Evolutionary conservation across 192 early-diverging fungal species (phyloP).

Genomic region (Rhizoclosmatium globosum): DNA sequence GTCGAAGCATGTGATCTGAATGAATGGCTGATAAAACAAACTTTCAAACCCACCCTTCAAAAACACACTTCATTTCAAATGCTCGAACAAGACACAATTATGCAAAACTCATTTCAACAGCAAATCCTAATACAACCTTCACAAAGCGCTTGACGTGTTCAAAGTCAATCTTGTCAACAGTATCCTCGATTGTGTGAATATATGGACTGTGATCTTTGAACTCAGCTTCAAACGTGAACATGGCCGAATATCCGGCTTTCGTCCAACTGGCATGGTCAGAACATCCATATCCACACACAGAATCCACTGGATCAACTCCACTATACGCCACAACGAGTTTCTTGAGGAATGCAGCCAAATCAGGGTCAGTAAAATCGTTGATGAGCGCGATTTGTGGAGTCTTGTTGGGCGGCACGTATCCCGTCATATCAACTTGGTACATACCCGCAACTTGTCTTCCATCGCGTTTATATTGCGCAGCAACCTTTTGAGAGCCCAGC

Average conservation of each 20-base stretch:
- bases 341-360: conserved; percentile 49
- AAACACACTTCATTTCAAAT: too few relatives aligned
- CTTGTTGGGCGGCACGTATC: conserved; percentile 67
- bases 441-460: conserved; percentile 73
- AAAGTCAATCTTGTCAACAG: conserved; percentile 76
- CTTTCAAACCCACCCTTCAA: too few relatives aligned
- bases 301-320: conserved; percentile 67
- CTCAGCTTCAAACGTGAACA: conserved; percentile 64
- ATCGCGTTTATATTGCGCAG: conserved; percentile 66
- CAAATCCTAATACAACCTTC: conserved; percentile 35
- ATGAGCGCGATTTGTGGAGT: conserved; percentile 69
- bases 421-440: conserved; percentile 85
- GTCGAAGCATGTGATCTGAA: too few relatives aligned
- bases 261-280: conserved; percentile 92
- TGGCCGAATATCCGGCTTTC: conserved; percentile 79
- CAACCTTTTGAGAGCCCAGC: conserved; percentile 83
- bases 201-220: conserved; percentile 56
- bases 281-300: conserved; percentile 83
- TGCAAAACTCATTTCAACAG: conserved; percentile 38
- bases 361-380: conserved; percentile 76
- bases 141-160: conserved; percentile 84
- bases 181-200: conserved; percentile 82
- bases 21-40: too few relatives aligned
- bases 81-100: too few relatives aligned
- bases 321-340: conserved; percentile 66